These are phyloP conservation scores for Diaporthe aspalathi DNA, from an alignment of 2,329 filamentous ascomycete species.

Conservation along the genomic window DNA sequence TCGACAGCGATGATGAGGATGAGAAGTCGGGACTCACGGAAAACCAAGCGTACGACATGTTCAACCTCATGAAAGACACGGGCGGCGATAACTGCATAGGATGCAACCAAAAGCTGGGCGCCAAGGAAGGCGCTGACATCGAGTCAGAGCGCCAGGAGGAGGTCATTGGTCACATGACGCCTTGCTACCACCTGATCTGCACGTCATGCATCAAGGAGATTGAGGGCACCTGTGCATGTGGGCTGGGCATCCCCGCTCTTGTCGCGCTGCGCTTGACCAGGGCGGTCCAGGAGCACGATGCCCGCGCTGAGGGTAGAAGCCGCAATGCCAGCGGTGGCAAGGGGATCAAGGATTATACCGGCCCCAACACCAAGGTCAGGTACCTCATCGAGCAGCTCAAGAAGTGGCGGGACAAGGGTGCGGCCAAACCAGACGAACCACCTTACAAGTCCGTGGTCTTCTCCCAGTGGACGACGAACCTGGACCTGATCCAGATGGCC, in stretches of 20 bases:
- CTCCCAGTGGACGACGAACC: constrained; percentile 93
- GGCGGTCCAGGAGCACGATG: constrained; percentile 67
- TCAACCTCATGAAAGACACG: constrained; percentile 85
- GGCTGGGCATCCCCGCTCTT: constrained; percentile 2
- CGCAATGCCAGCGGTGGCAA: constrained; percentile 65
- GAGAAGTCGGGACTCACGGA: constrained; percentile 69
- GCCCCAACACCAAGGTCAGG: constrained; percentile 91
- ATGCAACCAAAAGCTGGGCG: constrained; percentile 74
- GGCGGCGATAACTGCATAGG: constrained; percentile 78
- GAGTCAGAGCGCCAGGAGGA: constrained; percentile 71
- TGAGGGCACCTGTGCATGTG: constrained; percentile 69
- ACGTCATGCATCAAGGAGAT: constrained; percentile 75
- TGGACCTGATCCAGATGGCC: constrained; percentile 90
- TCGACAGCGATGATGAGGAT: constrained; percentile 81
- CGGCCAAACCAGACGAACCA: constrained; percentile 69
- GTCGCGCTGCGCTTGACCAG: constrained; percentile 75
- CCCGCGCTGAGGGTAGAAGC: constrained; percentile 66
- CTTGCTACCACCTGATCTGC: constrained; percentile 90
- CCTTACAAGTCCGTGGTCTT: constrained; percentile 96
- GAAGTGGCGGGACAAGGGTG: constrained; percentile 71
- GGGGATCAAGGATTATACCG: constrained; percentile 75
- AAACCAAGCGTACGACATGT: constrained; percentile 85
- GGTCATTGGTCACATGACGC: constrained; percentile 81
- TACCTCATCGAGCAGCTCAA: constrained; percentile 82
- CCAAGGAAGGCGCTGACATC: constrained; percentile 65